Conservation (phyloP, 208 protist species). For the Sergeia podlipaevii region DNA sequence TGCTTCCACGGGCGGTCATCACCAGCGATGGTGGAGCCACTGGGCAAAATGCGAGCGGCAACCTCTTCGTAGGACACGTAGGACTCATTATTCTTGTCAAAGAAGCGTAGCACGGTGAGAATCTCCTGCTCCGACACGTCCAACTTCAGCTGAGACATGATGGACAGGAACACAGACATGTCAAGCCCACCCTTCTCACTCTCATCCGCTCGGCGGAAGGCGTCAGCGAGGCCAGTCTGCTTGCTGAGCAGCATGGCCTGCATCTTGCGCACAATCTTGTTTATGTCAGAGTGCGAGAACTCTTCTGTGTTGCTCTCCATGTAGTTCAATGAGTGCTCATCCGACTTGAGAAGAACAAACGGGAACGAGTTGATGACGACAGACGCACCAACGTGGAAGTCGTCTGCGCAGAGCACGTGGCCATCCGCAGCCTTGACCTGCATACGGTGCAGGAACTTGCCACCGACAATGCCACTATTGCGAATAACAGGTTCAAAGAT, state of each 20-base stretch:
- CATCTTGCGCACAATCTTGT: constrained; percentile 84
- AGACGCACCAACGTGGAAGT: constrained; percentile 88
- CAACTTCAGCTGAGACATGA: constrained; percentile 65
- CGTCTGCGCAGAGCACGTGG: constrained; percentile 45
- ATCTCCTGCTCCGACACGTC: constrained; percentile 90
- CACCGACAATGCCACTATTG: constrained; percentile 94
- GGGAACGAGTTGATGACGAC: constrained; percentile 72
- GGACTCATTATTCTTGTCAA: constrained; percentile 89
- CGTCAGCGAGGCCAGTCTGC: constrained; percentile 72
- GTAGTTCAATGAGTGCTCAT: constrained; percentile 88
- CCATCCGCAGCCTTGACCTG: constrained; percentile 61
- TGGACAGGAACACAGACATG: constrained; percentile 73
- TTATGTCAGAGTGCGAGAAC: constrained; percentile 87
- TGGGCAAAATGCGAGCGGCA: constrained; percentile 65
- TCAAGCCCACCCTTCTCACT: constrained; percentile 50
- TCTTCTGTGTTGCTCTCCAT: constrained; percentile 90
- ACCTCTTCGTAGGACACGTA: constrained; percentile 91
- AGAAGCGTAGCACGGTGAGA: constrained; percentile 88
- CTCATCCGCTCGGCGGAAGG: constrained; percentile 71
- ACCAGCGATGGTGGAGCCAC: constrained; percentile 47
- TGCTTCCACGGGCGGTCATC: constrained; percentile 71
- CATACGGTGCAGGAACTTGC: constrained; percentile 92
- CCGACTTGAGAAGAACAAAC: constrained; percentile 82
- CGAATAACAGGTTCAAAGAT: constrained; percentile 90
- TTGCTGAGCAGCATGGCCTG: constrained; percentile 82